Evolutionary conservation across 148 eudicot genomes (phyloP), one percentile per base, ranked within the genome.

Genomic region (Amaranthus cruentus): DNA sequence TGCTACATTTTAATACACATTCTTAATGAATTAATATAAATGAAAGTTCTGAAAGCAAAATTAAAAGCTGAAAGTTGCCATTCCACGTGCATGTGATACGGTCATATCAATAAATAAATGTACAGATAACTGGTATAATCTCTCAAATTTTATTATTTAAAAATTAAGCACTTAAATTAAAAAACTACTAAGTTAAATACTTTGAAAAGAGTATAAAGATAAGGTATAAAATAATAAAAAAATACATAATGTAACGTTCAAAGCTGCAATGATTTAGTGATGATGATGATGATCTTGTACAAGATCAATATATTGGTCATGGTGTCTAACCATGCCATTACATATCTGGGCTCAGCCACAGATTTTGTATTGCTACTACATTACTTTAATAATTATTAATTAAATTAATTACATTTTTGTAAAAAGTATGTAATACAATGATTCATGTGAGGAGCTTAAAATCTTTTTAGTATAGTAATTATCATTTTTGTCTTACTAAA

Each of bases 211-310:
- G 13, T 55, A 65, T 9, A 14, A 38, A 44, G 73, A 73, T 78
- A 66, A 66, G 15, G 21, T 59, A 58, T 10, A 78, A 43, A 67
- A 71, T 1, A n/a, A 59, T 8, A 7, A 10, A 42, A 43, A 62
- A 18, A 7, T 18, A 21, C 48, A 62, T 62, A 10, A 54, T 49
- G 76, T 52, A 64, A 69, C 59, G 61, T 63, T 47, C 15, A 46
- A 71, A 61, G 60, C 6, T 14, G 69, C 59, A 73, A 78, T 78
- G 69, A 78, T 78, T 61, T 61, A 6, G 81, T 69, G 77, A 78
- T 78, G 74, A 78, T 78, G 56, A 42, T 63, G 43, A 64, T 54
- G 51, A 44, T 55, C 62, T 8, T 5, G 12, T 58, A 44, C 42
- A 57, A 55, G 38, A 28, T 28, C 38, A 28, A 28, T 28, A 28